Conservation (phyloP, 2,329 filamentous ascomycete genomes). For the Berkeleyomyces basicola region DNA sequence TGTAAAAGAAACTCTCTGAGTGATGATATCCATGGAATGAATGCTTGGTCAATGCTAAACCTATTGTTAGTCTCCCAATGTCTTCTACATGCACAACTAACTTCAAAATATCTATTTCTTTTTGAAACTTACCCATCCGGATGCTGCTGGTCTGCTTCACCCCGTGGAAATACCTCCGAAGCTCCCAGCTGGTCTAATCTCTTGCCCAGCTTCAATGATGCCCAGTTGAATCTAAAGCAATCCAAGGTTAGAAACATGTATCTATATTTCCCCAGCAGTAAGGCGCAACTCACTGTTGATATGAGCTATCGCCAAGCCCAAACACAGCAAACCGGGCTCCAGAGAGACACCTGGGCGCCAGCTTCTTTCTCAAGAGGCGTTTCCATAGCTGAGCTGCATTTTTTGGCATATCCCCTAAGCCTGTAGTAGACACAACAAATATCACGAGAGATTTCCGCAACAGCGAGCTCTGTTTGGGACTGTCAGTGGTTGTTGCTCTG, state of each 20-base stretch:
- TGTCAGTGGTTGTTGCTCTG: not conserved
- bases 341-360: conserved; percentile 52
- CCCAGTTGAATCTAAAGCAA: conserved; percentile 69
- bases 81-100: not conserved
- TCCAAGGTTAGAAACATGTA: not conserved
- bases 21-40: conserved; percentile 57
- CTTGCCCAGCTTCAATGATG: conserved; percentile 72
- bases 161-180: conserved; percentile 54
- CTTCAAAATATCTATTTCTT: not conserved
- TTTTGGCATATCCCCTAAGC: conserved; percentile 79
- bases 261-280: not conserved
- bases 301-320: conserved; percentile 87
- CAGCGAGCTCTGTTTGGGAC: conserved; percentile 29
- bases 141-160: conserved; percentile 87
- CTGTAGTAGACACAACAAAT: conserved; percentile 79
- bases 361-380: conserved; percentile 59
- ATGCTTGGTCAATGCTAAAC: conserved; percentile 60
- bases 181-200: conserved; percentile 73
- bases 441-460: conserved; percentile 44
- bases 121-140: conserved; percentile 57
- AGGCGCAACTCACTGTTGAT: conserved; percentile 51
- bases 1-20: conserved; percentile 51
- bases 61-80: not conserved
- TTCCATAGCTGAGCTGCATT: conserved; percentile 78
- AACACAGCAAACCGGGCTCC: conserved; percentile 66